Conservation (phyloP, 148 eudicot genomes). For the Polygonum maritimum region DNA sequence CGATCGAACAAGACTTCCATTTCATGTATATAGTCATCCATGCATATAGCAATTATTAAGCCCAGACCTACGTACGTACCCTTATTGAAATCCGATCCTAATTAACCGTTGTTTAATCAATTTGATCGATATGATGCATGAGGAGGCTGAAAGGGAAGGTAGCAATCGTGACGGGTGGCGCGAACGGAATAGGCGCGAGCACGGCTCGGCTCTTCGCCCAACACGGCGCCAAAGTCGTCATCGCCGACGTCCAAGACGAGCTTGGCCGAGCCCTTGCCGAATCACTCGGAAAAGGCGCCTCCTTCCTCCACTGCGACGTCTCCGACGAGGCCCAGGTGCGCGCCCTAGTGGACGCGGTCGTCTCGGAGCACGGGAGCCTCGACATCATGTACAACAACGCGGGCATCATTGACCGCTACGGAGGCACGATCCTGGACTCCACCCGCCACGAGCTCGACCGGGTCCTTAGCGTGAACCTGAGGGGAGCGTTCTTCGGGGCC, state of each 20-base stretch:
- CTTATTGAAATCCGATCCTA: too few relatives aligned
- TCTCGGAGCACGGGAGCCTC: constrained; percentile 25
- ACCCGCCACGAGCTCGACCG: constrained; percentile 21
- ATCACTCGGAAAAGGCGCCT: constrained; percentile 19
- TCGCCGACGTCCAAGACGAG: constrained; percentile 50
- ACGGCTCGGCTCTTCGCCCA: constrained; percentile 35
- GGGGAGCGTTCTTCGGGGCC: constrained; percentile 41
- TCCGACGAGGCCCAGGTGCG: constrained; percentile 21
- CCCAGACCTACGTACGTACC: too few relatives aligned
- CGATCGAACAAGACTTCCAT: too few relatives aligned
- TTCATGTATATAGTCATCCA: too few relatives aligned
- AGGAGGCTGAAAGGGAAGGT: constrained; percentile 61
- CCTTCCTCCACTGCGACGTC: constrained; percentile 52
- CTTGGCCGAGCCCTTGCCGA: constrained; percentile 31
- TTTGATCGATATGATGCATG: too few relatives aligned
- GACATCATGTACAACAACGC: constrained; percentile 49
- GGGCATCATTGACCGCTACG: constrained; percentile 18
- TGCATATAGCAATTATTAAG: too few relatives aligned
- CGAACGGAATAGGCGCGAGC: constrained; percentile 66
- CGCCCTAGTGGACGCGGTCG: constrained; percentile 17
- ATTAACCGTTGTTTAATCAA: too few relatives aligned
- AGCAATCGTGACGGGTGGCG: constrained; percentile 75
- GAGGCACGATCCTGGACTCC: constrained; percentile 23
- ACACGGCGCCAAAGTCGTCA: constrained; percentile 69
- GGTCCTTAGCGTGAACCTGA: constrained; percentile 28